Conservation (phyloP, 116 monocot species). For the Trichopus zeylanicus region DNA sequence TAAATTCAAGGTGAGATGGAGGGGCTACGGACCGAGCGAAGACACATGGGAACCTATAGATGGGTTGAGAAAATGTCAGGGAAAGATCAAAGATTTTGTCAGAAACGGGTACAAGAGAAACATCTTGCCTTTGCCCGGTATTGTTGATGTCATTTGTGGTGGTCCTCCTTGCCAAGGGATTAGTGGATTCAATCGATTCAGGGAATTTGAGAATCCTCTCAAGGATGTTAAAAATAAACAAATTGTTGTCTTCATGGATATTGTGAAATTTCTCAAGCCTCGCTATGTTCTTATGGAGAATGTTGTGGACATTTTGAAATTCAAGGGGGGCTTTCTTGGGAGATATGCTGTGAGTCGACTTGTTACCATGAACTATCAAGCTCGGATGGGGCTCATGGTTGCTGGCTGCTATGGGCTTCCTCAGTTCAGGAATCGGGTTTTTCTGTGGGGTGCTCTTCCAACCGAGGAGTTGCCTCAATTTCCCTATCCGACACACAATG, state of each 20-base stretch:
- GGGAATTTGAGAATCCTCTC: constrained; percentile 42
- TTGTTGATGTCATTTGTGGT: constrained; percentile 70
- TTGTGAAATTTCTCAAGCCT: constrained; percentile 65
- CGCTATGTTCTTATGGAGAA: constrained; percentile 90
- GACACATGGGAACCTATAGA: constrained; percentile 84
- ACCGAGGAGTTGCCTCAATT: constrained; percentile 66
- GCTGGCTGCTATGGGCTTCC: constrained; percentile 81
- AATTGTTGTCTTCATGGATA: constrained; percentile 66
- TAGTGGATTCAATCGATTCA: constrained; percentile 74
- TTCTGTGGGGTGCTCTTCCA: constrained; percentile 63
- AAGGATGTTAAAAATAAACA: constrained; percentile 64
- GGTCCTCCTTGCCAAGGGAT: constrained; percentile 92
- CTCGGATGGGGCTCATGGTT: constrained; percentile 63
- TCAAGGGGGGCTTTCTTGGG: constrained; percentile 60
- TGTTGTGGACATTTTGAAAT: constrained; percentile 75
- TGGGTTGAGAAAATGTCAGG: constrained; percentile 49
- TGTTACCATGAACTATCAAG: constrained; percentile 69
- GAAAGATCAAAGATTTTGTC: constrained; percentile 60
- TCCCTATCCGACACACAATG: constrained; percentile 83
- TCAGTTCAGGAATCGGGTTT: constrained; percentile 66
- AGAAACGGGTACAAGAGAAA: constrained; percentile 36
- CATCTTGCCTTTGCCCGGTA: constrained; percentile 66
- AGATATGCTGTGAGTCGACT: constrained; percentile 63
- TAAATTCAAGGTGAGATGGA: constrained; percentile 78
- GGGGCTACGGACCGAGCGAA: constrained; percentile 50